Percentiles rank a stretch among this genome's conserved stretches.
phyloP scores from a whole-genome alignment of 768 basidiomycete genomes.

The Fistulinella prunicolor region DNA sequence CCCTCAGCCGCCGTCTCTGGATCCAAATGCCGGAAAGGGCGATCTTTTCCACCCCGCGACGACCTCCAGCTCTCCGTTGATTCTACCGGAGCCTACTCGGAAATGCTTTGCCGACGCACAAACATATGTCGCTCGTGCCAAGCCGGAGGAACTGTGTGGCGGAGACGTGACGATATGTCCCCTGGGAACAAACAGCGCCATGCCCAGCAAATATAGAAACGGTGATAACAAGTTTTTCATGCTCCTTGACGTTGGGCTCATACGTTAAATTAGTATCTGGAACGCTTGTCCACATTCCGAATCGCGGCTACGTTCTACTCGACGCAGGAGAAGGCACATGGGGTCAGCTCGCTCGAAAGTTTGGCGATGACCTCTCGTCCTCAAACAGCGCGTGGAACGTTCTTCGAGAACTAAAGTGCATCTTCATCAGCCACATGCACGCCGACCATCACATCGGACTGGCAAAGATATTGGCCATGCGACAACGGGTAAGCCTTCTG shows the following conservation, averaged over 20 bases:
- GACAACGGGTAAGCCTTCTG: slow-evolving; percentile 51
- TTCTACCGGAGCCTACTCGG: slow-evolving; percentile 30
- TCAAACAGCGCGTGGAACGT: slow-evolving; percentile 50
- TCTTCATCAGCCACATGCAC: slow-evolving; percentile 89
- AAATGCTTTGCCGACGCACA: slow-evolving; percentile 41
- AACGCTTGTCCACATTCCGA: slow-evolving; percentile 74
- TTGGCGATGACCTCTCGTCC: slow-evolving; percentile 47
- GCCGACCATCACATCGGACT: slow-evolving; percentile 91
- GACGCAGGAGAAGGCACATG: slow-evolving; percentile 92
- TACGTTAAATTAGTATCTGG: slow-evolving; percentile 55
- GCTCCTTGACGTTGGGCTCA: neutral
- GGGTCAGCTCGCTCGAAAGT: slow-evolving; percentile 81
- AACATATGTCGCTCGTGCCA: neutral
- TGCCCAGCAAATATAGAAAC: slow-evolving; percentile 85
- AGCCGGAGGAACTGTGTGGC: slow-evolving; percentile 37
- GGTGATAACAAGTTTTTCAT: slow-evolving; percentile 42
- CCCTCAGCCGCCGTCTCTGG: slow-evolving; percentile 37
- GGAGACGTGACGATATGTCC: slow-evolving; percentile 68
- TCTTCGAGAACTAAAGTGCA: slow-evolving; percentile 67
- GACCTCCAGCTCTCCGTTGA: slow-evolving; percentile 10
- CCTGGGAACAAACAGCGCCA: slow-evolving; percentile 85
- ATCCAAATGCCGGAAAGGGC: slow-evolving; percentile 23
- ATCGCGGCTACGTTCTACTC: slow-evolving; percentile 70
- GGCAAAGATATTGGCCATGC: slow-evolving; percentile 65
- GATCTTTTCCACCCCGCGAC: slow-evolving; percentile 34